Evolutionary conservation across 2,329 filamentous ascomycete species (phyloP).

Genomic region (Magnaporthiopsis incrustans): DNA sequence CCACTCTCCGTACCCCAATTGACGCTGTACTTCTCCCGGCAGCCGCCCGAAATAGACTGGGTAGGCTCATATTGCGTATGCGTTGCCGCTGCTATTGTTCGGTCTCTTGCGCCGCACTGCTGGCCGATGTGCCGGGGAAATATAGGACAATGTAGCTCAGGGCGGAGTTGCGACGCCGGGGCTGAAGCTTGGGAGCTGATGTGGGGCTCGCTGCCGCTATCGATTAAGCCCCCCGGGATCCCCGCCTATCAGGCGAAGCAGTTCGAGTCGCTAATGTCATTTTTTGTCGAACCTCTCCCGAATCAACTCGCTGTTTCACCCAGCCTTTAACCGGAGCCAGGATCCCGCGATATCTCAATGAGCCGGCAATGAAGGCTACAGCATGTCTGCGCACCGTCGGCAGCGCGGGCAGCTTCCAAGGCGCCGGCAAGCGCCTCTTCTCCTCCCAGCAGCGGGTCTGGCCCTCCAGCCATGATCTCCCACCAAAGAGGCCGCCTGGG

Average conservation of each 20-base stretch:
- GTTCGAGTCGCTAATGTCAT: background rate
- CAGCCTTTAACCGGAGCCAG: background rate
- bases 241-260: too few relatives aligned
- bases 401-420: background rate
- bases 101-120: background rate
- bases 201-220: background rate
- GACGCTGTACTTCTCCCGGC: background rate
- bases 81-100: background rate
- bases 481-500: background rate
- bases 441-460: background rate
- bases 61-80: conserved; percentile 1
- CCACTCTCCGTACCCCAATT: background rate
- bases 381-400: background rate
- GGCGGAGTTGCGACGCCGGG: background rate
- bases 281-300: background rate
- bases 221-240: background rate
- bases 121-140: background rate
- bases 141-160: background rate
- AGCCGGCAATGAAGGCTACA: background rate
- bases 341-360: background rate
- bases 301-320: background rate
- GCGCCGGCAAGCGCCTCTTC: background rate
- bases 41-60: conserved; percentile 1
- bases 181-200: background rate
- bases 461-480: background rate